These are phyloP conservation scores for Trichosporon sp. DNA, from an alignment of 1,284 basidiomycete genomes.

Conservation along the genomic window DNA sequence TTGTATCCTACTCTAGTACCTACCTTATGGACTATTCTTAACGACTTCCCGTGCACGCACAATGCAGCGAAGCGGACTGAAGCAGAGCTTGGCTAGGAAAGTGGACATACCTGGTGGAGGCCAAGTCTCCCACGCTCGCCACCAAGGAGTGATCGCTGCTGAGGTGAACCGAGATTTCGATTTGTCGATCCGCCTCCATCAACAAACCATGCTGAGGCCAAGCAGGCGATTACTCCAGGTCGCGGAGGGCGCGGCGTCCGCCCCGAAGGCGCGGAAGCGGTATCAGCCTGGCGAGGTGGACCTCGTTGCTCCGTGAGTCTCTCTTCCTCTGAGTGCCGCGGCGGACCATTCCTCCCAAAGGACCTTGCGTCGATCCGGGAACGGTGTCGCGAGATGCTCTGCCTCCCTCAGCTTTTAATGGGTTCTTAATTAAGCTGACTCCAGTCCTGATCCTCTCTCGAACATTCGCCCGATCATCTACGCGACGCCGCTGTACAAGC, in stretches of 20 bases:
- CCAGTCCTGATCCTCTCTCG: constrained; percentile 43
- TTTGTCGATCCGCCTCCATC: neutral
- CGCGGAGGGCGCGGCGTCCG: constrained; percentile 9
- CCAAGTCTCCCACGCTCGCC: constrained; percentile 5
- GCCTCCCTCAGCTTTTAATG: constrained; percentile 12
- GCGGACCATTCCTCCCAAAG: neutral
- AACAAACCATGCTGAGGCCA: constrained; percentile 3
- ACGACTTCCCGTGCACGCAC: no score
- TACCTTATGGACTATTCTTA: neutral
- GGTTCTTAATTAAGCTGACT: neutral
- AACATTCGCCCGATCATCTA: constrained; percentile 47
- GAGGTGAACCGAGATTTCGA: constrained; percentile 2
- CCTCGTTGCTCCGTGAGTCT: constrained; percentile 44
- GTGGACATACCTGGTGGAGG: neutral
- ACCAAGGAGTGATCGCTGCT: neutral
- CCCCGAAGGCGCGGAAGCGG: neutral
- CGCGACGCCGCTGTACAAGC: constrained; percentile 26
- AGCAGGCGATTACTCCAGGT: neutral
- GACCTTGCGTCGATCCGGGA: no score
- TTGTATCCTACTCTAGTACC: neutral
- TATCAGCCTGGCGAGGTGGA: constrained; percentile 26
- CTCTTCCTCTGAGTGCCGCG: neutral
- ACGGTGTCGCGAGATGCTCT: constrained; percentile 33
- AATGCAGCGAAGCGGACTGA: no score
- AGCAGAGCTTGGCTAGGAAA: no score